phyloP scores from a whole-genome alignment of 2,329 filamentous ascomycete species.

The Trichoderma lentiforme region DNA sequence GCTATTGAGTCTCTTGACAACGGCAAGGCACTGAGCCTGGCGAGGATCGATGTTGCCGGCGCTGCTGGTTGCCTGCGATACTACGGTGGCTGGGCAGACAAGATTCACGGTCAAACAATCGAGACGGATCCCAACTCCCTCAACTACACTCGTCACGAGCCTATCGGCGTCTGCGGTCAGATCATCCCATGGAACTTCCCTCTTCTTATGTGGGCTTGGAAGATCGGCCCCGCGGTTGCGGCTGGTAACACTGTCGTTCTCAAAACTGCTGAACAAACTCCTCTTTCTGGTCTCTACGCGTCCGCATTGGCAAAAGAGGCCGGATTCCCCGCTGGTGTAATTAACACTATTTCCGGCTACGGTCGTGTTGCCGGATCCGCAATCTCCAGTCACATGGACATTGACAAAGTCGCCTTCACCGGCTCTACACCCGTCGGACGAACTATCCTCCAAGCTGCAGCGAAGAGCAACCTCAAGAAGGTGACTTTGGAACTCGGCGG shows the following conservation, averaged over 20 bases:
- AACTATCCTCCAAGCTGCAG: conserved; percentile 68
- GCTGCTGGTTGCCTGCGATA: conserved; percentile 66
- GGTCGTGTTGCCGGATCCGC: background rate
- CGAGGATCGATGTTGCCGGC: conserved; percentile 64
- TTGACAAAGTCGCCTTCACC: conserved; percentile 9
- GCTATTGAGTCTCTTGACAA: conserved; percentile 79
- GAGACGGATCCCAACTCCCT: conserved; percentile 69
- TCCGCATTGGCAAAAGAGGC: background rate
- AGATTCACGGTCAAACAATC: conserved; percentile 75
- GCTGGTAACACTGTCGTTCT: conserved; percentile 65
- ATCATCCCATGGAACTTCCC: conserved; percentile 84
- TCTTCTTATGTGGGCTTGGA: conserved; percentile 69
- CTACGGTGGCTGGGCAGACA: conserved; percentile 74
- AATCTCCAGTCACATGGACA: background rate
- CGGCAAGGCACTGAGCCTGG: conserved; percentile 68
- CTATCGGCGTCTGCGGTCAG: conserved; percentile 62
- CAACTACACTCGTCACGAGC: conserved; percentile 73
- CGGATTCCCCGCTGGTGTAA: background rate
- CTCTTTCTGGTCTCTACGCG: background rate
- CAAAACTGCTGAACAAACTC: conserved; percentile 68
- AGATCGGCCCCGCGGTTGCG: conserved; percentile 66
- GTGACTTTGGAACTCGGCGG: conserved; percentile 71
- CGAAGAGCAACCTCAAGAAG: conserved; percentile 71
- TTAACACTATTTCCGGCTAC: background rate
- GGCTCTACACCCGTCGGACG: background rate